A percentile compares a stretch with the other conserved stretches of the same genome.
These are phyloP conservation scores for Phytophthora quininea DNA, from an alignment of 352 stramenopile genomes.

Conservation along the genomic window DNA sequence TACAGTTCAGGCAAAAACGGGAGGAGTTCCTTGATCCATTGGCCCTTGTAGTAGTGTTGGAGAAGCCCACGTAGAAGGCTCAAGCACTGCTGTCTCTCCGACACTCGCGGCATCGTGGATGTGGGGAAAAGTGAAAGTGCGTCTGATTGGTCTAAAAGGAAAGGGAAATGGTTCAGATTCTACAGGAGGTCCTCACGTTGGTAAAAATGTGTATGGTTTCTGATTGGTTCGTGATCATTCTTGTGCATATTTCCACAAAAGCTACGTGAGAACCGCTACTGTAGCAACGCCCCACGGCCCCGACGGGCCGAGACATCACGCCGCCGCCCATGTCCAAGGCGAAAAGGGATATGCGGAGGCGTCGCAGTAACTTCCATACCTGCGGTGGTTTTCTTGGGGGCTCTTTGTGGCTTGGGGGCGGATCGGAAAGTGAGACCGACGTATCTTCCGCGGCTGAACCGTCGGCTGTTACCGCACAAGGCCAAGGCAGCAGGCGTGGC, in stretches of 20 bases:
- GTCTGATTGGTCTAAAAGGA: too few species aligned
- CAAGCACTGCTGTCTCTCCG: not conserved
- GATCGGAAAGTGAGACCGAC: not conserved
- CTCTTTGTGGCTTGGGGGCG: not conserved
- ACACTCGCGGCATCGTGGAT: not conserved
- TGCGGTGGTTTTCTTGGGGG: conserved; percentile 20
- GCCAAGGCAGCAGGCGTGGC: too few species aligned
- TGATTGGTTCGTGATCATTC: too few species aligned
- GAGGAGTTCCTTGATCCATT: not conserved
- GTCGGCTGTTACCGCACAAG: too few species aligned
- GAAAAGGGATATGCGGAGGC: conserved; percentile 29
- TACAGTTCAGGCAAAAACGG: not conserved
- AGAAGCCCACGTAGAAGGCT: not conserved
- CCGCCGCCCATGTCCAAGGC: conserved; percentile 28
- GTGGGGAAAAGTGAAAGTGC: not conserved
- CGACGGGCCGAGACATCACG: conserved; percentile 30
- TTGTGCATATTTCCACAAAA: too few species aligned
- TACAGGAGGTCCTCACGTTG: too few species aligned
- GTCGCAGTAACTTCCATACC: conserved; percentile 26
- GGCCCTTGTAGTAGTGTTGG: not conserved
- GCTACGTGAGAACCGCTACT: not conserved
- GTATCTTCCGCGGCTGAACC: too few species aligned
- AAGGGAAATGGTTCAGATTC: too few species aligned
- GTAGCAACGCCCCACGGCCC: conserved; percentile 29
- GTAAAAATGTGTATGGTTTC: too few species aligned